Evolutionary conservation across 202 grass and related monocot genomes (phyloP), one percentile per base, ranked within the genome.

Genomic region (Zoysia matrella): DNA sequence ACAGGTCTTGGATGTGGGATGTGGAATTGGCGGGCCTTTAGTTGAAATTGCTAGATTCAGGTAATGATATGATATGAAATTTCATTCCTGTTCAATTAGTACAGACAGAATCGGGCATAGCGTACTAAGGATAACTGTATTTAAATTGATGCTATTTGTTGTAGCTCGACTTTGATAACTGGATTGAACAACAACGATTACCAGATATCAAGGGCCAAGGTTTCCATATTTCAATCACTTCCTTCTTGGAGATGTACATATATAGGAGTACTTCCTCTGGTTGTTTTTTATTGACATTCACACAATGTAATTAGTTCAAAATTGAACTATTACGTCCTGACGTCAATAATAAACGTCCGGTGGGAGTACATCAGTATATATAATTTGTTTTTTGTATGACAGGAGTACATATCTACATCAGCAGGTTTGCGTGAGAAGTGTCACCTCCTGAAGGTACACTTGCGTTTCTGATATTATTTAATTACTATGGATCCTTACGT

Each of bases 111-210:
- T 36, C 11, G 7, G 30, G 7, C n/a, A 12, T 9, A 69, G 3
- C 51, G 48, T 79, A 22, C 22, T 7, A 72, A 7, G 9, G 15
- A 69, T 9, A 47, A 63, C 9, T 5, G 3, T 69, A 12, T 54
- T 6, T 4, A 3, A 60, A 40, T 41, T 3, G 9, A 42, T 81
- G 68, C 36, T 15, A 4, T 74, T 84, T 75, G 74, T 74, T 83
- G 79, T 65, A 94, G 91, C 47, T 89, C 80, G 44, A 58, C 91
- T 56, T 65, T 69, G 39, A 69, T 88, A 81, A 90, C 76, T 47
- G 91, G 91, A 71, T 64, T 94, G 80, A 94, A 94, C 88, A 84
- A 90, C 80, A 94, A 94, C 22, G 88, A 81, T 49, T 90, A 94
- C 71, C 91, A 94, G 82, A 84, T 94, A 46, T 84, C 83, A 48